Conservation (phyloP, 345 rosid species). For the Boechera stricta region DNA sequence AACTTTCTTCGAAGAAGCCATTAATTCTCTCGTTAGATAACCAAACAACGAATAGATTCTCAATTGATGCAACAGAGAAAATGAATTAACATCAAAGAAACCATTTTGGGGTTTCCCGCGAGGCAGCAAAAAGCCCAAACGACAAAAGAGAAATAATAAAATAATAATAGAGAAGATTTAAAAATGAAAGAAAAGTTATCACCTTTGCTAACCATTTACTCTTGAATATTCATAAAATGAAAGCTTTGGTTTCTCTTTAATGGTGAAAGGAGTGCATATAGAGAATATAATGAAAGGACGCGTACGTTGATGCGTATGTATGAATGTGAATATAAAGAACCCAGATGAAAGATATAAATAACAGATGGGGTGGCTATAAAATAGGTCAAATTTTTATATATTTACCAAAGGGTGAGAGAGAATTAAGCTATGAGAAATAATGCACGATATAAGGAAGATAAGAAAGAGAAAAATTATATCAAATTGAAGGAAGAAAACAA, state of each 20-base stretch:
- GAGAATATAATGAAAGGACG: constrained; percentile 37
- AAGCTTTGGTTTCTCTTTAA: constrained; percentile 45
- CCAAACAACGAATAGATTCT: constrained; percentile 22
- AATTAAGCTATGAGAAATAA: constrained; percentile 48
- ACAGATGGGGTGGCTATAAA: constrained; percentile 42
- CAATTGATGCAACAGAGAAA: constrained; percentile 1
- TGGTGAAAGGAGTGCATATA: constrained; percentile 40
- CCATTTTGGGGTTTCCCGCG: constrained; percentile 32
- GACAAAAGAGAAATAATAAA: not conserved
- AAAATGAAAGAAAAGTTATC: constrained; percentile 35
- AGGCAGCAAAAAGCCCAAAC: constrained; percentile 23
- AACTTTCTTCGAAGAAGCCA: constrained; percentile 16
- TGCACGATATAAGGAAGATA: constrained; percentile 39
- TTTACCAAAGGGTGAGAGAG: constrained; percentile 53
- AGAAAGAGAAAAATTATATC: constrained; percentile 17
- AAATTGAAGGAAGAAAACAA: constrained; percentile 25
- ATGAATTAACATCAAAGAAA: not conserved
- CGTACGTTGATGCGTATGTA: constrained; percentile 38
- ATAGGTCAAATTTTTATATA: constrained; percentile 37
- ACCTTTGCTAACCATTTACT: constrained; percentile 53
- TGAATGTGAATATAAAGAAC: constrained; percentile 40
- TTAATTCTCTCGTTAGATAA: constrained; percentile 16
- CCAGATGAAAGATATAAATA: constrained; percentile 47
- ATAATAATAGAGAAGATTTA: constrained; percentile 11
- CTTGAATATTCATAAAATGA: constrained; percentile 54